Conservation (phyloP, 2,329 filamentous ascomycete species). For the Diplocarpon rosae region DNA sequence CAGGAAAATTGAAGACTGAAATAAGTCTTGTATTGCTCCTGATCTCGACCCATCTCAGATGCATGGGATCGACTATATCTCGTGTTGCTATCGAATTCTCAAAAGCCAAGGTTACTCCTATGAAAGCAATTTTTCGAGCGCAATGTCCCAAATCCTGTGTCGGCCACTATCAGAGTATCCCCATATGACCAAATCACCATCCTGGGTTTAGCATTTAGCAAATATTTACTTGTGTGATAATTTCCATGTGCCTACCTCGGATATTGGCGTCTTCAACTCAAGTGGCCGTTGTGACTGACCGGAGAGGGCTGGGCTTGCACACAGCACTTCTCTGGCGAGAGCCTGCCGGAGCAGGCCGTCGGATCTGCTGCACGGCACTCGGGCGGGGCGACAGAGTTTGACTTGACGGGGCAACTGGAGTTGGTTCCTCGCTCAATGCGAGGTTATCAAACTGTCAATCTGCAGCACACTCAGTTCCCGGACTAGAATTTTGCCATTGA, state of each 20-base stretch:
- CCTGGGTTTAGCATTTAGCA: background rate
- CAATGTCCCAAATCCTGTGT: slow-evolving; percentile 4
- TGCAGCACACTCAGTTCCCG: slow-evolving; percentile 24
- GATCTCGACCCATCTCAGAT: background rate
- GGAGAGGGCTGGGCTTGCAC: slow-evolving; percentile 55
- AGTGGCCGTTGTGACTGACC: slow-evolving; percentile 49
- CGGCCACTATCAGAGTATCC: slow-evolving; percentile 9
- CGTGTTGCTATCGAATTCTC: slow-evolving; percentile 5
- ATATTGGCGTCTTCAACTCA: slow-evolving; percentile 24
- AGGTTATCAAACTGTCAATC: slow-evolving; percentile 89
- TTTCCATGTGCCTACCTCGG: slow-evolving; percentile 12
- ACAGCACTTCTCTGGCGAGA: slow-evolving; percentile 31
- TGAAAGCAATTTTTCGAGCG: slow-evolving; percentile 14
- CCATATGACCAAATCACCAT: slow-evolving; percentile 9
- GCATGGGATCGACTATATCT: background rate
- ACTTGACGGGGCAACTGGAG: slow-evolving; percentile 45
- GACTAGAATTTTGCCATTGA: background rate
- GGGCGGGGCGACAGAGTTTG: slow-evolving; percentile 33
- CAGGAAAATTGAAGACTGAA: slow-evolving; percentile 41
- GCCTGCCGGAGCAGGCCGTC: slow-evolving; percentile 28
- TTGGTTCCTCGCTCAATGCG: slow-evolving; percentile 75
- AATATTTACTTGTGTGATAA: background rate
- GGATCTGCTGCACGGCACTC: slow-evolving; percentile 34
- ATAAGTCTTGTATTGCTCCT: slow-evolving; percentile 35
- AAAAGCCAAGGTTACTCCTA: slow-evolving; percentile 1